phyloP scores from a whole-genome alignment of 2,329 filamentous ascomycete genomes.

The Scedosporium apiospermum region DNA sequence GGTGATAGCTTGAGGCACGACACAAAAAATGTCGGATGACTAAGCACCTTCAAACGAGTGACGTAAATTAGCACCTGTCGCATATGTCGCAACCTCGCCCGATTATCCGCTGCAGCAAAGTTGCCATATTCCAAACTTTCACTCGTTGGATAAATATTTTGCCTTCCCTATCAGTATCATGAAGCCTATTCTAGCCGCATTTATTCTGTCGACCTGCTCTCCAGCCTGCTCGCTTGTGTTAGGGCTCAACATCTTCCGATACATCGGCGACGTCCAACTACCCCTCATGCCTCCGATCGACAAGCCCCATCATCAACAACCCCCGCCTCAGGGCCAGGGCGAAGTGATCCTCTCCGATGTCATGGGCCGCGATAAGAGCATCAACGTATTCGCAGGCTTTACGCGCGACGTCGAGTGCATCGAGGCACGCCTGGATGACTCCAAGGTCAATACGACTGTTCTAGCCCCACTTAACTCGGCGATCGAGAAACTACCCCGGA shows the following conservation, averaged over 20 bases:
- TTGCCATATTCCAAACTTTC: not conserved
- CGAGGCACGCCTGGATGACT: constrained; percentile 57
- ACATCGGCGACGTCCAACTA: not conserved
- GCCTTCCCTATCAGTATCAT: not conserved
- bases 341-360: constrained; percentile 71
- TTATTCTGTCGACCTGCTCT: not conserved
- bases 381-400: constrained; percentile 78
- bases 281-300: not conserved
- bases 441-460: constrained; percentile 64
- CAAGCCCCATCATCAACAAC: not conserved
- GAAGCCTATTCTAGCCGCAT: not conserved
- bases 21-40: not conserved
- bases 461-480: constrained; percentile 80
- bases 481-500: constrained; percentile 67
- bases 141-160: not conserved
- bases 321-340: not conserved
- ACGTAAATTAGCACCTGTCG: not conserved
- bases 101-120: not conserved
- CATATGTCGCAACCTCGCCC: not conserved
- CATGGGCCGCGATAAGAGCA: constrained; percentile 65
- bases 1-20: constrained; percentile 32
- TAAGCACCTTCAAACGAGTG: not conserved
- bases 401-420: constrained; percentile 66
- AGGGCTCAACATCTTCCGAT: constrained; percentile 4
- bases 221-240: not conserved